These are phyloP conservation scores for Phoma sp. DNA, from an alignment of 2,329 filamentous ascomycete species.

Conservation along the genomic window DNA sequence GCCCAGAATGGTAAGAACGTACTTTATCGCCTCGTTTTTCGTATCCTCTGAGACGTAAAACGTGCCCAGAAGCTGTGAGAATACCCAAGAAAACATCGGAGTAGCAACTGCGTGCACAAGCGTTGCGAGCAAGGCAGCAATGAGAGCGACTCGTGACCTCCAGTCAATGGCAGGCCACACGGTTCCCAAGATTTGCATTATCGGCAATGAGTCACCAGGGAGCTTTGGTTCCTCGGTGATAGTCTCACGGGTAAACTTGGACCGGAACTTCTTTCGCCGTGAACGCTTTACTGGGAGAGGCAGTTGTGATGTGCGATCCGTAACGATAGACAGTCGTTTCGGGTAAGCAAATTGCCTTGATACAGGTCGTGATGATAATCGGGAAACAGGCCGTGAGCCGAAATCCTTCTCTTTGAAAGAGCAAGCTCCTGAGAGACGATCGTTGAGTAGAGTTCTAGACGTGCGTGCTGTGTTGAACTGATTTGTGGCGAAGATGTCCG, in stretches of 20 bases:
- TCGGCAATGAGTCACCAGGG: slow-evolving; percentile 22
- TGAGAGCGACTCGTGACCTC: slow-evolving; percentile 60
- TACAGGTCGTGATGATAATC: slow-evolving; percentile 7
- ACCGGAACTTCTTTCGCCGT: slow-evolving; percentile 1
- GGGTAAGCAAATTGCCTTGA: slow-evolving; percentile 9
- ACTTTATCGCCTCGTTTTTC: slow-evolving; percentile 61
- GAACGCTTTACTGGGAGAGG: neutral
- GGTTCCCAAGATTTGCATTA: slow-evolving; percentile 68
- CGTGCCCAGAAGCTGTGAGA: slow-evolving; percentile 73
- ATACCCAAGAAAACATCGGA: slow-evolving; percentile 76
- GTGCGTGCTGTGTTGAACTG: slow-evolving; percentile 8
- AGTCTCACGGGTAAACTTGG: neutral
- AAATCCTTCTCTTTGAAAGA: slow-evolving; percentile 11
- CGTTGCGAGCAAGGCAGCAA: slow-evolving; percentile 67
- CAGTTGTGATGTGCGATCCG: neutral
- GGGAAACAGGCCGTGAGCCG: slow-evolving; percentile 13
- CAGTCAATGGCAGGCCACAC: slow-evolving; percentile 70
- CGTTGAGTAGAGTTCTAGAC: slow-evolving; percentile 4
- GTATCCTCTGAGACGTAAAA: slow-evolving; percentile 67
- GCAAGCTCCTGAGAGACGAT: slow-evolving; percentile 4
- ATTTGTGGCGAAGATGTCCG: neutral
- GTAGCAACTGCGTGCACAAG: slow-evolving; percentile 70
- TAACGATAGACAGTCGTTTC: slow-evolving; percentile 7
- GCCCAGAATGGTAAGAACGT: slow-evolving; percentile 72
- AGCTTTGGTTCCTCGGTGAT: neutral